These are phyloP conservation scores for Stenogyne calaminthoides DNA, from an alignment of 305 asterid genomes.

Conservation along the genomic window DNA sequence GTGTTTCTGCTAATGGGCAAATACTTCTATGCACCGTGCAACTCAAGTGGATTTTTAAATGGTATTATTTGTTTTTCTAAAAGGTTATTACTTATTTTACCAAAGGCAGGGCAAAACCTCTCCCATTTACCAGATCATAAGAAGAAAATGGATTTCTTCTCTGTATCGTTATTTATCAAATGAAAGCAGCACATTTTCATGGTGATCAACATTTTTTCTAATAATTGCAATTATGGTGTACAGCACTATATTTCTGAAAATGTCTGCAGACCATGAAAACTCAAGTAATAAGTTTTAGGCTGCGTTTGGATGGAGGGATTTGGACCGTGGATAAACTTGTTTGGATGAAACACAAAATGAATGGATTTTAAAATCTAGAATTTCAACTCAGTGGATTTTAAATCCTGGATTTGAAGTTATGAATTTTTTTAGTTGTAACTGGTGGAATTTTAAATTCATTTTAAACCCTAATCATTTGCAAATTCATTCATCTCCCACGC, in stretches of 20 bases:
- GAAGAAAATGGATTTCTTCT: neutral
- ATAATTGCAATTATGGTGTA: neutral
- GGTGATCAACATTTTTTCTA: neutral
- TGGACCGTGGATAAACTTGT: neutral
- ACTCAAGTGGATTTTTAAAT: no score
- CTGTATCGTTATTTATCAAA: neutral
- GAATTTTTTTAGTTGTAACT: neutral
- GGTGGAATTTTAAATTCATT: neutral
- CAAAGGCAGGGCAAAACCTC: neutral
- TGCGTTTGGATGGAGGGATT: neutral
- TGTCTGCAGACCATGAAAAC: neutral
- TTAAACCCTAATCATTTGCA: neutral
- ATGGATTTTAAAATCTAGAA: neutral
- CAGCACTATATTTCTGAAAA: neutral
- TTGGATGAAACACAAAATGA: neutral
- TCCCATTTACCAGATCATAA: constrained; percentile 1
- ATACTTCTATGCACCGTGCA: no score
- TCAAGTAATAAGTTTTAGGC: neutral
- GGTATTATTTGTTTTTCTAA: no score
- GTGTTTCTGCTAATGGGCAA: neutral
- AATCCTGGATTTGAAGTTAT: neutral
- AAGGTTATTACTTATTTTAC: no score
- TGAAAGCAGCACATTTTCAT: constrained; percentile 5
- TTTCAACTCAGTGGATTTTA: neutral
- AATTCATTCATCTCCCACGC: neutral